Evolutionary conservation across 2,329 filamentous ascomycete genomes (phyloP).

Genomic region (Neopestalotiopsis clavispora): DNA sequence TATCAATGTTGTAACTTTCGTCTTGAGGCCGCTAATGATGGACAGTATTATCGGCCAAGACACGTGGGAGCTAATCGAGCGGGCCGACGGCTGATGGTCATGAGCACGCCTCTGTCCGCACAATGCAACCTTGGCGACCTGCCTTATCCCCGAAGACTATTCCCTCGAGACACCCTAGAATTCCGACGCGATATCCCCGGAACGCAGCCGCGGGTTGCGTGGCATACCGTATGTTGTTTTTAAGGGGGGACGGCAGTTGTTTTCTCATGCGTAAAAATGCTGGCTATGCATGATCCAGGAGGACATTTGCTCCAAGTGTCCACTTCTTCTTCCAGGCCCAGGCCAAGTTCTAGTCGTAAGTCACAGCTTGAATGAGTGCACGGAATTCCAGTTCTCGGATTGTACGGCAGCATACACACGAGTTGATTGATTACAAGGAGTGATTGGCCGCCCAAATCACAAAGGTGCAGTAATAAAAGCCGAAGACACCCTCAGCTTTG

Average conservation of each 20-base stretch:
- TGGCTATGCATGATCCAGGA: too few relatives aligned
- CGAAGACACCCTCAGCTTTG: neutral
- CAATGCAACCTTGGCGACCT: neutral
- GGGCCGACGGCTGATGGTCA: neutral
- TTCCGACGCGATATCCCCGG: neutral
- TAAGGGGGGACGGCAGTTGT: too few relatives aligned
- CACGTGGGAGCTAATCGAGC: neutral
- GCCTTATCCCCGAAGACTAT: neutral
- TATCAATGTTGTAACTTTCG: too few relatives aligned
- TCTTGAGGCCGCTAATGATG: too few relatives aligned
- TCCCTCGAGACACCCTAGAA: neutral
- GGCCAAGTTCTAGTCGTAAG: neutral
- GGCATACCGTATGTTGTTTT: neutral
- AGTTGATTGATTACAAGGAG: neutral
- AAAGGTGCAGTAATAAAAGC: neutral
- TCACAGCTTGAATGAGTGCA: neutral
- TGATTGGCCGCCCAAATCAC: neutral
- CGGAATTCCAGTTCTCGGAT: neutral
- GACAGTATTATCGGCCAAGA: neutral
- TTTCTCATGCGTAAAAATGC: too few relatives aligned
- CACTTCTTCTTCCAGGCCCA: neutral
- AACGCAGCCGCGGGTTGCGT: neutral
- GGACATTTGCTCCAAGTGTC: neutral
- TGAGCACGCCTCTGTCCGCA: neutral
- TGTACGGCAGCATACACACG: neutral